Base-by-base conservation (phyloP, 805 yeast species). In the Saccharomycopsis sp. region DNA sequence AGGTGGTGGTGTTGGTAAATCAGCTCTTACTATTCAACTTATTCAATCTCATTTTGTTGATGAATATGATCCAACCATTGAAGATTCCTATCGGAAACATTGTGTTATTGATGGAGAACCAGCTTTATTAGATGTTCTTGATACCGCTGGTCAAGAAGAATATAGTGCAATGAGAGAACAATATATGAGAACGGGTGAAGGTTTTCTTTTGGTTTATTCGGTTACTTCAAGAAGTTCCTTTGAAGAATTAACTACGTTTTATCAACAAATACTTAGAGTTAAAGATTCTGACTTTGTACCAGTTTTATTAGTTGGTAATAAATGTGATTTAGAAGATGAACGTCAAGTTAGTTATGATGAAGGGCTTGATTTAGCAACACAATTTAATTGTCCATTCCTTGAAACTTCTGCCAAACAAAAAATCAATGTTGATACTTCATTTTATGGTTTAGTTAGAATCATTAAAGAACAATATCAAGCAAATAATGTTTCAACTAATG, bases 131-230 rank as follows among this genome's bases (percentile, higher is more conserved):
- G 98, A 92, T 59, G 87, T 92, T 31, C 72, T 92, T 55, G 98
- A 92, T 61, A 92, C 98, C 17, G 98, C 98, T 2, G 98, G 98
- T 31, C 96, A 88, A 67, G 97, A 89, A 61, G 96, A 88, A 62
- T 88, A 88, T 60, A 75, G 86, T 41, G 95, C 96, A 15, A 78
- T 81, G 86, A 66, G 88, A 52, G 97, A 89, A 57, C 92, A 86
- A 59, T 88, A 88, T 61, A 88, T 88, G 94, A 74, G 94, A 47
- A 85, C 95, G 2, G 96, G 96, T 33, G 95, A 88, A 60, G 97
- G 96, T 13, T 88, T 88, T 53, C 63, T 88, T 42, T 65, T 88
- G 38, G 96, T 87, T 12, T 92, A 89, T 58, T 77, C 92, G 25
- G 83, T 92, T 48, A 86, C 92, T 36, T 83, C 89, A 44, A 70